Conservation (phyloP, 2,329 filamentous ascomycete genomes). For the Ophiostoma angusticollis region DNA sequence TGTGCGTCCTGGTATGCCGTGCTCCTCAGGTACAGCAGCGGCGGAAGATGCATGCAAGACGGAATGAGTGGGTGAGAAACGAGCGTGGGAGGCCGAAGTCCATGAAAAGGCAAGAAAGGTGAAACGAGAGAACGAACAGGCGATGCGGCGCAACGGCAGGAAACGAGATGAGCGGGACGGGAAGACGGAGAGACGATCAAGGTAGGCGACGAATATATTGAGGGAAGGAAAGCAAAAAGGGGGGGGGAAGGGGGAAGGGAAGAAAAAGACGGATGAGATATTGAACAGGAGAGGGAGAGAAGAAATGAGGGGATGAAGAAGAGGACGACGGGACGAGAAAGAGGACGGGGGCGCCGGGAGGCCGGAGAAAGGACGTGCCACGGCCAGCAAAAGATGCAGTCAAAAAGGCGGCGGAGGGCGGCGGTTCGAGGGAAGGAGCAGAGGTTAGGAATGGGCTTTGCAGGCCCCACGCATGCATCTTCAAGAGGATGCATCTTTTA, state of each 20-base stretch:
- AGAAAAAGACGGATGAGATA: neutral
- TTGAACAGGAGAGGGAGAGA: neutral
- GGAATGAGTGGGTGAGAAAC: neutral
- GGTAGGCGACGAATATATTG: neutral
- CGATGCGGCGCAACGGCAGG: constrained; percentile 1
- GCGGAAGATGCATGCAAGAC: neutral
- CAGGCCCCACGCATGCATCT: too few relatives aligned
- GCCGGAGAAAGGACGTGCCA: too few relatives aligned
- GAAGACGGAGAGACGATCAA: neutral
- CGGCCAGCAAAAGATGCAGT: too few relatives aligned
- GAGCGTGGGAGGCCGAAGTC: constrained; percentile 1
- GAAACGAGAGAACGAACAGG: constrained; percentile 4
- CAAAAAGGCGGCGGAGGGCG: too few relatives aligned
- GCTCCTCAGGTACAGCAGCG: neutral
- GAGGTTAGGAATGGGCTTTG: too few relatives aligned
- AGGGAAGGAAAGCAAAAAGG: neutral
- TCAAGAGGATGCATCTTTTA: too few relatives aligned
- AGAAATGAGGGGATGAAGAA: neutral
- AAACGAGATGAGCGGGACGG: neutral
- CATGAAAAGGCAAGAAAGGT: constrained; percentile 3
- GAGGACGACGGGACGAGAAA: neutral
- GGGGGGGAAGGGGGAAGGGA: neutral
- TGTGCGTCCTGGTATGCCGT: neutral
- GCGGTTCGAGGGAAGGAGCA: too few relatives aligned
- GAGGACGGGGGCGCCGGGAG: too few relatives aligned